phyloP scores from a whole-genome alignment of 164 flowering plant species.

The Magnolia officinalis region DNA sequence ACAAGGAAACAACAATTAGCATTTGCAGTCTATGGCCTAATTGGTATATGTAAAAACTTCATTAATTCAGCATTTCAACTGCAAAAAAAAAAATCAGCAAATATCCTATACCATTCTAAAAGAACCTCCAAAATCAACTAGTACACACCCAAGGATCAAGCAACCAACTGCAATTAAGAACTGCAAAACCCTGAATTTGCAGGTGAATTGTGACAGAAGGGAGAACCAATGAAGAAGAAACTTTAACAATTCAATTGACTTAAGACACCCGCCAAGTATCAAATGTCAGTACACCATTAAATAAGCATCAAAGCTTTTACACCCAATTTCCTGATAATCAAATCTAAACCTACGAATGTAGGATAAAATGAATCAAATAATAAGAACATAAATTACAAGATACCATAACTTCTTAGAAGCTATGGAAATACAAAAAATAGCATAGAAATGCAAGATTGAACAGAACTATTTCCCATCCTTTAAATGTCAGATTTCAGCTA shows the following conservation, averaged over 20 bases:
- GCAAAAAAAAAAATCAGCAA: not conserved
- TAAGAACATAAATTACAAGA: not conserved
- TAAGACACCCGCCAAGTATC: not conserved
- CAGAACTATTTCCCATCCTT: not conserved
- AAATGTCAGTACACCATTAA: not conserved
- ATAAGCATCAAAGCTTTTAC: not conserved
- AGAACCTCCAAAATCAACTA: not conserved
- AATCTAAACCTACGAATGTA: not conserved
- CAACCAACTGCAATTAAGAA: not conserved
- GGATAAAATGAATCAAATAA: not conserved
- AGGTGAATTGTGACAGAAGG: not conserved
- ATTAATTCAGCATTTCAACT: not conserved
- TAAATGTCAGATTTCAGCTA: not conserved
- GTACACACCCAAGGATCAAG: not conserved
- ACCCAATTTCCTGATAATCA: not conserved
- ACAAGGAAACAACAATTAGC: not conserved
- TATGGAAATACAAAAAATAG: too few relatives aligned
- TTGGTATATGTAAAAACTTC: not conserved
- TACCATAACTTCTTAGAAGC: not conserved
- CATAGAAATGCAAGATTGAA: not conserved
- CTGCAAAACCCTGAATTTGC: not conserved
- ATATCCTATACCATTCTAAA: not conserved
- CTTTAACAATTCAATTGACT: not conserved
- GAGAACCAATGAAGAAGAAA: not conserved
- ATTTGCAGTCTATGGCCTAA: not conserved